These are phyloP conservation scores for Xylaria sp. DNA, from an alignment of 2,329 filamentous ascomycete species.

Conservation along the genomic window DNA sequence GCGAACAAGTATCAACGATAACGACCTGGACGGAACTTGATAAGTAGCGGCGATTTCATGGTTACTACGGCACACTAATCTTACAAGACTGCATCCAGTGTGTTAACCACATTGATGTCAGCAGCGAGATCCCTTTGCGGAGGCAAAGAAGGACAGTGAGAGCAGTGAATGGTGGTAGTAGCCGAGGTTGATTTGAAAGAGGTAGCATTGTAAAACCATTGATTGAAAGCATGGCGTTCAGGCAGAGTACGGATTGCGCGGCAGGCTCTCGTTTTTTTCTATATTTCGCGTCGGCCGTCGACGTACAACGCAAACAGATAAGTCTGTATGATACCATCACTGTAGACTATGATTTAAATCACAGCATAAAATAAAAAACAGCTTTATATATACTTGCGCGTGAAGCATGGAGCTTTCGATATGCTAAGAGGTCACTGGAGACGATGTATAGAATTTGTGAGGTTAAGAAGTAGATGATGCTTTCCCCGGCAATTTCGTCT, in stretches of 20 bases:
- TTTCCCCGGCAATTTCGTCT: neutral
- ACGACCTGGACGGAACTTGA: no score
- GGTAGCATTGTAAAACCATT: conserved; percentile 15
- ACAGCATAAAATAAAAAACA: neutral
- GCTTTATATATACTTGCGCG: neutral
- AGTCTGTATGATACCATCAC: neutral
- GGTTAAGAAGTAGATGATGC: neutral
- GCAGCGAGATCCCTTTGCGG: neutral
- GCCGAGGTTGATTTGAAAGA: neutral
- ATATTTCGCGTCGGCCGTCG: neutral
- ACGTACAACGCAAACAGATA: neutral
- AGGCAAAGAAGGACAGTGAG: neutral
- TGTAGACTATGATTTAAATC: conserved; percentile 2
- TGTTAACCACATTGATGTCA: neutral
- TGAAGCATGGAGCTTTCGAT: neutral
- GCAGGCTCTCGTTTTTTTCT: conserved; percentile 21
- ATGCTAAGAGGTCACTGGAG: neutral
- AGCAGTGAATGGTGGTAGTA: neutral
- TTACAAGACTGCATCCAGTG: neutral
- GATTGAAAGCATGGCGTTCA: conserved; percentile 34
- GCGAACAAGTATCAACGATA: neutral
- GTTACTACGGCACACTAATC: neutral
- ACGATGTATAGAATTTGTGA: neutral
- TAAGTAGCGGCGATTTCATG: neutral
- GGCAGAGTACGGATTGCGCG: conserved; percentile 4